Conservation (phyloP, 805 yeast species). For the Schwanniomyces polymorphus region DNA sequence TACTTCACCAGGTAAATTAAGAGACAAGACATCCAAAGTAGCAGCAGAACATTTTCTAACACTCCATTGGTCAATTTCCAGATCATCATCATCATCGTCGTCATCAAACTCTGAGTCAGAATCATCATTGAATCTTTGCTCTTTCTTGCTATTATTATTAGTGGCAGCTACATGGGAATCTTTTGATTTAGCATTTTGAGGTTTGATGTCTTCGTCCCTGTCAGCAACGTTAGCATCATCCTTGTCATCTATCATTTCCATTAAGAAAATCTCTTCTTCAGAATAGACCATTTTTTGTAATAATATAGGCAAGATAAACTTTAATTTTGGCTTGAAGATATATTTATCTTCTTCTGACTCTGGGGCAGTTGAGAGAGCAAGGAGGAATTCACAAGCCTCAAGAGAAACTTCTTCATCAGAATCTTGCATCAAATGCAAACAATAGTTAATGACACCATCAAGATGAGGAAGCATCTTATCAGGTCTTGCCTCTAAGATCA, state of each 20-base stretch:
- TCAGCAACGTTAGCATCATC: conserved; percentile 81
- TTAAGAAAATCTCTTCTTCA: conserved; percentile 70
- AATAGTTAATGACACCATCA: conserved; percentile 82
- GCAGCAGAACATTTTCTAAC: conserved; percentile 94
- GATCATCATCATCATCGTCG: conserved; percentile 72
- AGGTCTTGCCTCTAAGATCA: conserved; percentile 72
- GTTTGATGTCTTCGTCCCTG: conserved; percentile 83
- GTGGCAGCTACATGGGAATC: conserved; percentile 29
- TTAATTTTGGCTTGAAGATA: conserved; percentile 57
- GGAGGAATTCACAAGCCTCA: conserved; percentile 90
- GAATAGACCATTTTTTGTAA: conserved; percentile 84
- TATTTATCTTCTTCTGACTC: conserved; percentile 33
- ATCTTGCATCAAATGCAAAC: conserved; percentile 73
- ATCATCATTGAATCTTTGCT: conserved; percentile 16
- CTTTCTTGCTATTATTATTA: conserved; percentile 7
- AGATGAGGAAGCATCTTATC: conserved; percentile 79
- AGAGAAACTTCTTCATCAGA: conserved; percentile 67
- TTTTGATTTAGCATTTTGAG: conserved; percentile 71
- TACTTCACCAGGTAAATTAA: conserved; percentile 65
- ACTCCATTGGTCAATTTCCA: conserved; percentile 78
- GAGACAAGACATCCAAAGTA: conserved; percentile 79
- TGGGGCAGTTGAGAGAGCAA: conserved; percentile 70
- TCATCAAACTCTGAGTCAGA: conserved; percentile 61
- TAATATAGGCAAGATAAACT: conserved; percentile 70
- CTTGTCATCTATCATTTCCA: conserved; percentile 63